Conservation (phyloP, 2,329 filamentous ascomycete genomes). For the Nothophaeocryptopus gaeumannii region DNA sequence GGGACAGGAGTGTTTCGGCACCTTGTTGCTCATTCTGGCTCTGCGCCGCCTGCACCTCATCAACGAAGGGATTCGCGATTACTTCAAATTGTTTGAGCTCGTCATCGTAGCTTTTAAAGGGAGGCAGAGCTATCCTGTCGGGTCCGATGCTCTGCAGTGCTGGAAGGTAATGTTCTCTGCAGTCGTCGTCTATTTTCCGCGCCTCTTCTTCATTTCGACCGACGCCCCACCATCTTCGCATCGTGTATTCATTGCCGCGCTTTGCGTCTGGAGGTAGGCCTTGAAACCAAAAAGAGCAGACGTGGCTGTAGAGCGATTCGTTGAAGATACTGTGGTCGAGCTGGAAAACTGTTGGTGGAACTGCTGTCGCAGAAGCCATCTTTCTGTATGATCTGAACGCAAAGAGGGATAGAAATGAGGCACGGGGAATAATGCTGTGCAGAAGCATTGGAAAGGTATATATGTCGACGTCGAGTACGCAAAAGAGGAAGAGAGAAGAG, state of each 20-base stretch:
- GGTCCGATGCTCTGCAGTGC: constrained; percentile 42
- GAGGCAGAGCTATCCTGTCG: constrained; percentile 31
- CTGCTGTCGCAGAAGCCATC: background rate
- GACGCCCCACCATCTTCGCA: constrained; percentile 40
- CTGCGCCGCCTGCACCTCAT: constrained; percentile 31
- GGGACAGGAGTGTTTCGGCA: constrained; percentile 44
- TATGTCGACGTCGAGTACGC: background rate
- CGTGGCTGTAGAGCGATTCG: constrained; percentile 35
- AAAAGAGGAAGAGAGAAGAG: background rate
- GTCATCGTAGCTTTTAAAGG: constrained; percentile 22
- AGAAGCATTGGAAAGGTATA: background rate
- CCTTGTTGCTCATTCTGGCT: constrained; percentile 12
- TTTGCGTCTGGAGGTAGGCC: constrained; percentile 32
- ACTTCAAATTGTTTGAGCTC: constrained; percentile 24
- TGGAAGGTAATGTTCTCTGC: constrained; percentile 33
- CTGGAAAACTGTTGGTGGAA: constrained; percentile 20
- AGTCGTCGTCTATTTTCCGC: constrained; percentile 38
- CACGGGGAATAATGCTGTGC: background rate
- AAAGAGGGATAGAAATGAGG: background rate
- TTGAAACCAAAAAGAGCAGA: constrained; percentile 42
- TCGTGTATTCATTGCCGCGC: constrained; percentile 24
- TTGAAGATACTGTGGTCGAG: constrained; percentile 44
- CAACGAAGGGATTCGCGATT: constrained; percentile 39
- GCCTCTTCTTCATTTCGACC: constrained; percentile 34
- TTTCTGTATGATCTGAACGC: background rate